These are phyloP conservation scores for Mycena rebaudengoi DNA, from an alignment of 768 basidiomycete genomes.

Conservation along the genomic window DNA sequence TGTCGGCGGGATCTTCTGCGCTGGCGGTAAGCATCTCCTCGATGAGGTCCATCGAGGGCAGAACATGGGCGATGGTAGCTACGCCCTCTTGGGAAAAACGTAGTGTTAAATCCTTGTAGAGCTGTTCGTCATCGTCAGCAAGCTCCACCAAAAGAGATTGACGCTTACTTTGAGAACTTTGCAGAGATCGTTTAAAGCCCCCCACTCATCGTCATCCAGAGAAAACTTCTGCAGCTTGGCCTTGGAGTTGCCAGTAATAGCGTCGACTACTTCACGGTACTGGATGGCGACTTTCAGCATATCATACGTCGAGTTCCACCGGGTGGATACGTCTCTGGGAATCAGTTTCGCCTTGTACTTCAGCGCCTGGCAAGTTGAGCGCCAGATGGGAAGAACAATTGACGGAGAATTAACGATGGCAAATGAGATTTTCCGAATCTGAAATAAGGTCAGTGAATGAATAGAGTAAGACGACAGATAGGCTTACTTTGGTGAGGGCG, in stretches of 20 bases:
- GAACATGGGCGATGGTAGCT: slow-evolving; percentile 25
- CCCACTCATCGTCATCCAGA: slow-evolving; percentile 31
- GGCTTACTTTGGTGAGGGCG: not conserved
- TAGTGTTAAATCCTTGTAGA: not conserved
- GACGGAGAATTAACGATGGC: slow-evolving; percentile 33
- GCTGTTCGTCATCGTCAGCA: not conserved
- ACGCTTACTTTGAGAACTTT: slow-evolving; percentile 24
- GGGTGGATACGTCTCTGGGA: slow-evolving; percentile 33
- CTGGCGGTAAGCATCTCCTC: slow-evolving; percentile 20
- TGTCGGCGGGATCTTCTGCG: not conserved
- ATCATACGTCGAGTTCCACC: slow-evolving; percentile 39
- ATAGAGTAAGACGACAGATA: not conserved
- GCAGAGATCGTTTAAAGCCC: slow-evolving; percentile 26
- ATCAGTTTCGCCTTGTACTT: not conserved
- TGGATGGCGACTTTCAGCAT: slow-evolving; percentile 34
- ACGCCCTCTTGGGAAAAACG: not conserved
- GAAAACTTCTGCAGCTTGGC: slow-evolving; percentile 12
- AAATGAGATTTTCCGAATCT: slow-evolving; percentile 32
- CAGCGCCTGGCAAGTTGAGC: not conserved
- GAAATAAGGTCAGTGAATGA: not conserved
- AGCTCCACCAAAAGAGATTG: not conserved
- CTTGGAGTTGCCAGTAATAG: slow-evolving; percentile 13
- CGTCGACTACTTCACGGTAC: slow-evolving; percentile 28
- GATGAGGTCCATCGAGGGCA: slow-evolving; percentile 32
- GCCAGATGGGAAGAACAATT: slow-evolving; percentile 31